A percentile compares a stretch with the other conserved stretches of the same genome.
phyloP scores from a whole-genome alignment of 2,329 filamentous ascomycete species.

The Parasarocladium wereldwijsianum region DNA sequence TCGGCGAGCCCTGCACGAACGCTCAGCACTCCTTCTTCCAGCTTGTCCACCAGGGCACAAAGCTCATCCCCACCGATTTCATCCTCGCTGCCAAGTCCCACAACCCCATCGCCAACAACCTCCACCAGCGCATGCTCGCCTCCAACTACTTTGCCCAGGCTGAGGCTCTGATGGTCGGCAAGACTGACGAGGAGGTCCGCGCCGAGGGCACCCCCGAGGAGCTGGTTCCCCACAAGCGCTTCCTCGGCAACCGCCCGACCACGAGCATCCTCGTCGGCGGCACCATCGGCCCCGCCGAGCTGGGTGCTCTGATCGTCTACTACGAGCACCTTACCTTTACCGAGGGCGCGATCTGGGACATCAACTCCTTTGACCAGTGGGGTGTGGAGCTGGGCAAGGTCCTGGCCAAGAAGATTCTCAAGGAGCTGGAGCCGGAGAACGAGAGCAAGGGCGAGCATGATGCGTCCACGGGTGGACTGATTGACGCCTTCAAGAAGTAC shows the following conservation, averaged over 20 bases:
- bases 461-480: constrained; percentile 72
- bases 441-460: constrained; percentile 67
- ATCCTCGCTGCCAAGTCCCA: constrained; percentile 92
- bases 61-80: constrained; percentile 97
- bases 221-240: constrained; percentile 95
- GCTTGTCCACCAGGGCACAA: constrained; percentile 96
- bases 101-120: constrained; percentile 83
- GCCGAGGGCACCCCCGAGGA: constrained; percentile 58
- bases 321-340: constrained; percentile 98
- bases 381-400: constrained; percentile 96
- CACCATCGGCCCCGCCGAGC: constrained; percentile 83
- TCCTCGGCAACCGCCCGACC: constrained; percentile 92
- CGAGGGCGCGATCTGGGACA: constrained; percentile 96
- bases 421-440: constrained; percentile 69
- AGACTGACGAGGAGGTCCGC: constrained; percentile 66
- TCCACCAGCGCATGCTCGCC: constrained; percentile 92
- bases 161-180: constrained; percentile 82
- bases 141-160: constrained; percentile 87
- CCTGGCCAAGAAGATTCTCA: constrained; percentile 79
- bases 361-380: constrained; percentile 99
- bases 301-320: constrained; percentile 93
- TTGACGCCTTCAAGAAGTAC: constrained; percentile 81
- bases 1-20: constrained; percentile 97
- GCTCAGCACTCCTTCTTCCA: constrained; percentile 99
- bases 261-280: constrained; percentile 83